Evolutionary conservation across 2,329 filamentous ascomycete genomes (phyloP).

Genomic region (Drechslerella dactyloides): DNA sequence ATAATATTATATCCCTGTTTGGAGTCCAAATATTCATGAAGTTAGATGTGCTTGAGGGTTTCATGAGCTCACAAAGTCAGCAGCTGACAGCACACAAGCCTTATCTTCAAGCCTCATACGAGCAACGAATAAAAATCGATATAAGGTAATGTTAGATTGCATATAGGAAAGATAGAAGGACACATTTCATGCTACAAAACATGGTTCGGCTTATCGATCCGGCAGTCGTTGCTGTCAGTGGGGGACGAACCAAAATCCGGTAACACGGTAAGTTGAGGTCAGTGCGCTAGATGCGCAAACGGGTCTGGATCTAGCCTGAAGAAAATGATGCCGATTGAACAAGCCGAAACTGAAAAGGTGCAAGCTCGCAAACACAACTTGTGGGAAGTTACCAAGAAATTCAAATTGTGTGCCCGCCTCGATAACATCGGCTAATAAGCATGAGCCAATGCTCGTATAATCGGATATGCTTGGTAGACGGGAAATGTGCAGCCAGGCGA

Average conservation of each 20-base stretch:
- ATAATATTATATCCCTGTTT: too few relatives aligned
- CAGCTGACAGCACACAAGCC: too few relatives aligned
- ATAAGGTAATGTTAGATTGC: not conserved
- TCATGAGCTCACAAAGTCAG: too few relatives aligned
- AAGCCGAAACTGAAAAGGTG: slow-evolving; percentile 37
- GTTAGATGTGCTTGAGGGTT: too few relatives aligned
- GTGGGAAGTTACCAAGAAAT: slow-evolving; percentile 7
- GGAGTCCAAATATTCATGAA: too few relatives aligned
- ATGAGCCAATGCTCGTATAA: slow-evolving; percentile 1
- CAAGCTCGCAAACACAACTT: not conserved
- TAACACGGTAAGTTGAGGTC: slow-evolving; percentile 30
- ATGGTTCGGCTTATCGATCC: slow-evolving; percentile 28
- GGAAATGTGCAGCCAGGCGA: too few relatives aligned
- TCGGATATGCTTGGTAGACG: not conserved
- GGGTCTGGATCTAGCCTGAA: not conserved
- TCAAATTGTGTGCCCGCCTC: not conserved
- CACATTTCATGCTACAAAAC: not conserved
- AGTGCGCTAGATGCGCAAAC: slow-evolving; percentile 7
- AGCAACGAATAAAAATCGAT: not conserved
- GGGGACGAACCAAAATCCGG: slow-evolving; percentile 7
- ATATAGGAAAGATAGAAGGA: not conserved
- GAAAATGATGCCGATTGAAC: slow-evolving; percentile 36
- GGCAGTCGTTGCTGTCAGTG: slow-evolving; percentile 11
- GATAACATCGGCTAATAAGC: not conserved
- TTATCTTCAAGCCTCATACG: too few relatives aligned